Evolutionary conservation across 1,284 basidiomycete species (phyloP), one percentile per base, ranked within the genome.

Genomic region (Fomitiporia mediterranea): DNA sequence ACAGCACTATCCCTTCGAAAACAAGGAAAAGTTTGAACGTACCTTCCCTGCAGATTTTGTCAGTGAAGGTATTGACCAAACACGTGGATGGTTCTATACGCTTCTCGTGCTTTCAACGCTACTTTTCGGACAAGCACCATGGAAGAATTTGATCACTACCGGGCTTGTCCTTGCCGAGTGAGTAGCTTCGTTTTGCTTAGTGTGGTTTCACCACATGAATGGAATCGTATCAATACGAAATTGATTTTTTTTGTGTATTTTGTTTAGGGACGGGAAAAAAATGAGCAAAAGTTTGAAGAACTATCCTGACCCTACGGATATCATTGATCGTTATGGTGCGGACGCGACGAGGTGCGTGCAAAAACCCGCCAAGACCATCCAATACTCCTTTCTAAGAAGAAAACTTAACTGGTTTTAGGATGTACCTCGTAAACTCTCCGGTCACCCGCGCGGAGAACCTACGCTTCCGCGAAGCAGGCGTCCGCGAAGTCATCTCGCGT

Each of bases 211-310:
- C 13, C 23, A 30, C 9, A 43, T n/a, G 21, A 35, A 28, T n/a
- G 2, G 28, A 43, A 27, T 30, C 58, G 48, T 15, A 3, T 52
- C 21, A 8, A 11, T 21, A 7, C 6, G 42, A 23, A 23, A 25
- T 17, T 21, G 9, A 8, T 25, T 21, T 32, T 2, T 28, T 51
- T 46, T 57, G 25, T n/a, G 4, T 34, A 60, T 11, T 19, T 51
- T 54, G 13, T 40, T 54, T 57, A 92, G 89, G 6, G 95, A 99
- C 67, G 97, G 97, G 54, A 98, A 97, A 80, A 99, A 99, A 78
- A 99, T 99, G 97, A 94, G 91, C 76, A 99, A 99, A 77, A 96
- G 92, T 72, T 73, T 97, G 62, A 89, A 89, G 70, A 99, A 99
- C 74, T 99, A 95, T 72, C 96, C 97, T n/a, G 96, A 99, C 70